phyloP scores from a whole-genome alignment of 352 stramenopile species.

The Phytophthora meadii region DNA sequence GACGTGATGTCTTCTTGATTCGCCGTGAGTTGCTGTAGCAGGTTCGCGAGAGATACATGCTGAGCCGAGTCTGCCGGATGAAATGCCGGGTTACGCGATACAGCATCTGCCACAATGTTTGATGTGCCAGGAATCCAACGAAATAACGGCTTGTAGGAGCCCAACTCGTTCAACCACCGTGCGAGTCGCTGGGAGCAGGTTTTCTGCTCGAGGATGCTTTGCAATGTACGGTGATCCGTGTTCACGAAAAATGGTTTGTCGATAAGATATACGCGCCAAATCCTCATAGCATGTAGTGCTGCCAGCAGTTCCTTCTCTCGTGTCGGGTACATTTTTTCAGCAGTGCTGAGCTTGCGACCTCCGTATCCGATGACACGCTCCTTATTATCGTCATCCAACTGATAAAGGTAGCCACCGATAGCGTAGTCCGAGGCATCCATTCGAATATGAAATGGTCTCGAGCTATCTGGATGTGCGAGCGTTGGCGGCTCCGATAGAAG shows the following conservation, averaged over 20 bases:
- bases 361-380: neutral
- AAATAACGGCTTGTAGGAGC: neutral
- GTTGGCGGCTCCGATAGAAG: neutral
- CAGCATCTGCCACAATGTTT: neutral
- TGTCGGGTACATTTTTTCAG: constrained; percentile 3
- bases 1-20: too few relatives aligned
- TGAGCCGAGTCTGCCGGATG: too few relatives aligned
- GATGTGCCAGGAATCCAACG: neutral
- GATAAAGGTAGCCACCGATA: constrained; percentile 13
- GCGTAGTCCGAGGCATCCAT: constrained; percentile 6
- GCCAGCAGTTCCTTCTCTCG: constrained; percentile 10
- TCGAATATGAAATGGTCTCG: neutral
- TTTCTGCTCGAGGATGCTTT: neutral
- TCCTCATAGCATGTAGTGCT: neutral
- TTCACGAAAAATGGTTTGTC: constrained; percentile 2
- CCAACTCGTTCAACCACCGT: constrained; percentile 4
- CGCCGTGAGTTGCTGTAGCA: too few relatives aligned
- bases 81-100: too few relatives aligned
- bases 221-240: neutral
- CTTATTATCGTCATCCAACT: neutral
- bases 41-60: too few relatives aligned
- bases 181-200: constrained; percentile 1
- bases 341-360: neutral
- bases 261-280: neutral
- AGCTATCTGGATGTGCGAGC: neutral